Evolutionary conservation across 768 basidiomycete genomes (phyloP), one percentile per base, ranked within the genome.

Genomic region (Heimioporus sp.): DNA sequence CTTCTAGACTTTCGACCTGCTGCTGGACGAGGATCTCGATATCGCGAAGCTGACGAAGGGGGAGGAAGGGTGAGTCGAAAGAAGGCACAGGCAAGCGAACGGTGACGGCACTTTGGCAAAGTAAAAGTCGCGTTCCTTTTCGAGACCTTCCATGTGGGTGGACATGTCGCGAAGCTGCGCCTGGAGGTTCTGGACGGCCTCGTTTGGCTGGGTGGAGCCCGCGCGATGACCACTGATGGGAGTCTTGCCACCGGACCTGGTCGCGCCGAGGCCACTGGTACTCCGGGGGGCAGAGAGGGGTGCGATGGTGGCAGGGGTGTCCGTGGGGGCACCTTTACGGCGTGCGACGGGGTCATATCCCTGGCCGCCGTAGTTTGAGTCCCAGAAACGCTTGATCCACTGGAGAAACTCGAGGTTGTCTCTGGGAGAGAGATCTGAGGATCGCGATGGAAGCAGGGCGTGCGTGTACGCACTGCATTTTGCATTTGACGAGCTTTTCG

Each of bases 381-480:
- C 94, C 96, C 97, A 98, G 72, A 87, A 98, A 20, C 88, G 87
- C 66, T 93, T 93, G 63, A 92, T 80, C 96, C 96, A 99, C 72
- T 99, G 97, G 51, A 95, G 70, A 75, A 99, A 98, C 66, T 99
- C 97, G 60, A 99, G 86, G 71, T 99, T 99, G 72, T 98, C 97
- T 72, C 90, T 91, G 62, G 43, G 31, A 46, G 24, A 5, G 24
- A 48, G 52, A 46, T 45, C 43, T 24, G 20, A 17, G 16, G 16
- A 50, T 63, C 51, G 71, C 55, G 53, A 54, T 41, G 36, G 16
- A 42, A 20, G 17, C 46, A 10, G 13, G 11, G 10, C 5, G 34
- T 11, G 56, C 31, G 24, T 52, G 43, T 46, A 85, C 90, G 68
- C 74, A 90, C 87, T 98, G 96, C 95, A 98, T 98, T 76, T 98